Conservation (phyloP, 2,329 filamentous ascomycete species). For the Calonectria hongkongensis region DNA sequence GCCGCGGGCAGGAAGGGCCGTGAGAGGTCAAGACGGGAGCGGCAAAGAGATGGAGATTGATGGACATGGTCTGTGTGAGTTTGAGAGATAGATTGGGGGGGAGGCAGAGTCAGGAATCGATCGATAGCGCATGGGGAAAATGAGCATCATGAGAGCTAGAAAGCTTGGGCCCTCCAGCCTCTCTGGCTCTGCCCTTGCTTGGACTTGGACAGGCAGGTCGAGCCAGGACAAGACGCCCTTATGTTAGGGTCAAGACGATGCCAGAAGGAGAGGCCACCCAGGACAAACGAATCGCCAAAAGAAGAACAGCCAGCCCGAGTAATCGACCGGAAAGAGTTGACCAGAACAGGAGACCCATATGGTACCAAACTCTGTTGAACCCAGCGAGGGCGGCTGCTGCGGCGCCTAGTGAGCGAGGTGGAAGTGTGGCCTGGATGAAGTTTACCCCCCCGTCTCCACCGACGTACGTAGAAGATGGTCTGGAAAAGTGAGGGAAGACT, state of each 20-base stretch:
- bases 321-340: slow-evolving; percentile 20
- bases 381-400: slow-evolving; percentile 41
- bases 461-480: slow-evolving; percentile 23
- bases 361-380: slow-evolving; percentile 53
- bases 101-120: slow-evolving; percentile 15
- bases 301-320: slow-evolving; percentile 22
- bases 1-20: slow-evolving; percentile 15
- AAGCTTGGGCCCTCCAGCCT: slow-evolving; percentile 3
- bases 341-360: slow-evolving; percentile 35
- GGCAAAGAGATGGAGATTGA: slow-evolving; percentile 21
- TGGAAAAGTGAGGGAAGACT: slow-evolving; percentile 21
- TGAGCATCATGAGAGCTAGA: slow-evolving; percentile 12
- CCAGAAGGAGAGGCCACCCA: slow-evolving; percentile 17
- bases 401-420: slow-evolving; percentile 24
- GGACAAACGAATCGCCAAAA: slow-evolving; percentile 27
- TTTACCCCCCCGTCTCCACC: slow-evolving; percentile 19
- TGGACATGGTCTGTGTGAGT: slow-evolving; percentile 22
- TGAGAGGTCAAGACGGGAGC: slow-evolving; percentile 24
- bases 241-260: slow-evolving; percentile 29
- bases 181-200: neutral
- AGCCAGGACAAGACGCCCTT: slow-evolving; percentile 19
- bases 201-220: neutral
- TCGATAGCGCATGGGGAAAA: slow-evolving; percentile 16
- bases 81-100: slow-evolving; percentile 10
- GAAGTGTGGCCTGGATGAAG: slow-evolving; percentile 16